Base-by-base conservation (phyloP, 1,139 yeast species). In the Candida albicans region DNA sequence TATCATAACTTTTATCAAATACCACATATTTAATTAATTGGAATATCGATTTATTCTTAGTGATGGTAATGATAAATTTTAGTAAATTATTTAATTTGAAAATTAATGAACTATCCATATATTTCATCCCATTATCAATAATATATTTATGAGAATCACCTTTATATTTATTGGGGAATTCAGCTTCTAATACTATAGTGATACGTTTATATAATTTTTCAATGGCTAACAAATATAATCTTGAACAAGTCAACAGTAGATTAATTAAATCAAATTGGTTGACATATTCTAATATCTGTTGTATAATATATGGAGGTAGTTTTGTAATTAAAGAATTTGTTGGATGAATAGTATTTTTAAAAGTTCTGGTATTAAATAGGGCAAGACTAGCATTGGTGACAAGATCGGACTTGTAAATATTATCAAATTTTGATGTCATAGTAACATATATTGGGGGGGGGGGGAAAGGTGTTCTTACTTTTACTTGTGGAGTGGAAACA, bases 91-190 rank as follows among this genome's bases (percentile, higher is more conserved):
- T 45, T 12, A 56, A 41, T 12, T 49, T 46, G 12, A 65, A 45
- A 12, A 70, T 64, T 25, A 70, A 43, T 2, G 72, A 44, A 12
- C 65, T 55, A 43, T 68, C 67, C 73, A 68, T 67, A 48, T 51
- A 53, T 33, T 52, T 54, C 27, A 64, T 49, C 0, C 73, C 74
- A 47, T 61, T 62, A 7, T 65, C 68, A n/a, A 46, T 39, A 8
- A 68, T 55, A 47, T 58, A 69, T 13, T 32, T 24, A 5, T 42
- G 39, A 4, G 46, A 27, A 44, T 58, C 50, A 9, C 48, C 46
- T 2, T 50, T 22, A 49, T 62, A 68, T 35, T 51, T 43, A 2
- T 48, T 27, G 2, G 73, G 70, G 33, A 65, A 55, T 42, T 65
- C 66, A 2, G 65, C 64, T 41, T 64, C 58, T 32, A 69, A 49